These are phyloP conservation scores for Annulohypoxylon bovei DNA, from an alignment of 495 filamentous ascomycete genomes.

Conservation along the genomic window DNA sequence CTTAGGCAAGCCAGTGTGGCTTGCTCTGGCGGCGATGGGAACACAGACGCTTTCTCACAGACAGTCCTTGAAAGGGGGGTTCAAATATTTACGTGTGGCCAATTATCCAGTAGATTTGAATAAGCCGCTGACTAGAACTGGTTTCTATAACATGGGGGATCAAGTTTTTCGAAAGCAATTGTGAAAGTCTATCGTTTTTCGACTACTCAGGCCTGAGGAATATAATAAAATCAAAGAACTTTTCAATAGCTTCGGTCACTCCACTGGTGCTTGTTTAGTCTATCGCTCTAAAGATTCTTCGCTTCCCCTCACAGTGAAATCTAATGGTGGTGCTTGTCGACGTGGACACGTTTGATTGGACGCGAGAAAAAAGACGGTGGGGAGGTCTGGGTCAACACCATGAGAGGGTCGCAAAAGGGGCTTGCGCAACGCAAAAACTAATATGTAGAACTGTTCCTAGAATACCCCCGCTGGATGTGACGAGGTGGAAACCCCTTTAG, in stretches of 20 bases:
- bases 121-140: not conserved
- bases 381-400: constrained; percentile 34
- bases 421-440: constrained; percentile 45
- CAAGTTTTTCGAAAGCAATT: not conserved
- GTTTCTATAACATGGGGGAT: not conserved
- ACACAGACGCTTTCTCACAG: constrained; percentile 16
- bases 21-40: constrained; percentile 3
- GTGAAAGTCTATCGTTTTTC: not conserved
- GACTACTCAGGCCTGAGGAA: not conserved
- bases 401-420: constrained; percentile 48
- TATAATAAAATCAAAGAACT: constrained; percentile 17
- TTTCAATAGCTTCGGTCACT: constrained; percentile 35
- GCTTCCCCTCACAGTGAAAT: constrained; percentile 41
- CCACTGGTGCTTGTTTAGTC: constrained; percentile 41
- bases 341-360: constrained; percentile 48
- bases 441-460: constrained; percentile 34
- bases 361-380: constrained; percentile 33
- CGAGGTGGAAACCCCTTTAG: constrained; percentile 29
- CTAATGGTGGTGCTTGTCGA: constrained; percentile 46
- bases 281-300: constrained; percentile 33
- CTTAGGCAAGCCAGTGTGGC: constrained; percentile 14
- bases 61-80: too few relatives aligned
- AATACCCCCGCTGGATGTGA: constrained; percentile 32
- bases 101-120: not conserved
- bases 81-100: not conserved